Evolutionary conservation across 345 rosid genomes (phyloP).

Genomic region (Eucalyptus caleyi): DNA sequence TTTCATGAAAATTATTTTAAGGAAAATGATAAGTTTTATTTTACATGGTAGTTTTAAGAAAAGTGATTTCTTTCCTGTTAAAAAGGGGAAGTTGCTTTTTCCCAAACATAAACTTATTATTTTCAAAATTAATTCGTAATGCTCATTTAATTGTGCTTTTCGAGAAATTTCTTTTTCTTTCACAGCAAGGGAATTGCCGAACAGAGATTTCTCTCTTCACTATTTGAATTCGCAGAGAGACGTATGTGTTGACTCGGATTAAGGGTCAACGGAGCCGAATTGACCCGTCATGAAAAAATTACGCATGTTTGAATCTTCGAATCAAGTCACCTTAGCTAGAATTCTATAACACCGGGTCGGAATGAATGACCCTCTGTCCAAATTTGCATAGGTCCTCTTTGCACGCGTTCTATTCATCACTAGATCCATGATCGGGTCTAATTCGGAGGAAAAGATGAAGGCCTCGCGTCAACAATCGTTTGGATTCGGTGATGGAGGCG

Average conservation of each 20-base stretch:
- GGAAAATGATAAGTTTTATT: too few relatives aligned
- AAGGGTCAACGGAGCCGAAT: neutral
- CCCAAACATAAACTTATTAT: neutral
- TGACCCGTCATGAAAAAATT: neutral
- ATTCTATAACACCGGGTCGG: neutral
- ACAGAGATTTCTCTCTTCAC: neutral
- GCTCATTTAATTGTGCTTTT: neutral
- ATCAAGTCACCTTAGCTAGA: neutral
- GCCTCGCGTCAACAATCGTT: neutral
- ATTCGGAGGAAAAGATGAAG: neutral
- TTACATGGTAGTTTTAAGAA: too few relatives aligned
- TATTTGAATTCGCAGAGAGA: neutral
- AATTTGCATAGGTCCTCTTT: neutral
- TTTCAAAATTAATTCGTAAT: neutral
- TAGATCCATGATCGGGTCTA: neutral
- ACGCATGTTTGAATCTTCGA: neutral
- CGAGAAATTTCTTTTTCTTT: neutral
- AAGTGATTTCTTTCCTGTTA: neutral
- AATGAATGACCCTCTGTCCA: neutral
- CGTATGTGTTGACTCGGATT: neutral
- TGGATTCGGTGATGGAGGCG: neutral
- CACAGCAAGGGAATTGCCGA: neutral
- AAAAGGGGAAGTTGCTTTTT: neutral
- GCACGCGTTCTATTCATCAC: neutral
- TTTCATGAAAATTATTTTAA: too few relatives aligned